A percentile compares a stretch with the other conserved stretches of the same genome.
These are phyloP conservation scores for Westerdykella aurantiaca DNA, from an alignment of 2,329 filamentous ascomycete species.

Conservation along the genomic window DNA sequence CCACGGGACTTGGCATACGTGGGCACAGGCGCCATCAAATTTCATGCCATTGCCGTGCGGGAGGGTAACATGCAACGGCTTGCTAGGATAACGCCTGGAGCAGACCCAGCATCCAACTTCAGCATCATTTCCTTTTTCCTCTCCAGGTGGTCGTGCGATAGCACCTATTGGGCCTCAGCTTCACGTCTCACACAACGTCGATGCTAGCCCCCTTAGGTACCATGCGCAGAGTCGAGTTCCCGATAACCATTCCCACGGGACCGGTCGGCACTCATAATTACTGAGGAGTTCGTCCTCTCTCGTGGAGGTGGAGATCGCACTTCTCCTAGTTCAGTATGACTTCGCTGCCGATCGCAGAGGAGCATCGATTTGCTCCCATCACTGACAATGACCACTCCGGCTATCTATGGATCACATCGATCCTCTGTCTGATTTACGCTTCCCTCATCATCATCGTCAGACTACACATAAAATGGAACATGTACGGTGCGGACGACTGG, in stretches of 20 bases:
- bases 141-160: not conserved
- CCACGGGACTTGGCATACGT: no score
- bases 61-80: no score
- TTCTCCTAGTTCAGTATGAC: not conserved
- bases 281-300: not conserved
- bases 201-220: not conserved
- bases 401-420: slow-evolving; percentile 8
- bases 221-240: not conserved
- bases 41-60: no score
- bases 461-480: slow-evolving; percentile 15
- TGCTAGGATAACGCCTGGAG: no score
- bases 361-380: slow-evolving; percentile 10
- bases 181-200: not conserved
- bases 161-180: not conserved
- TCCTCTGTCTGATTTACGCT: slow-evolving; percentile 12
- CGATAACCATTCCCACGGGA: not conserved
- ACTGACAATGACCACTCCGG: slow-evolving; percentile 9
- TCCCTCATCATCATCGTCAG: slow-evolving; percentile 10
- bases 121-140: not conserved
- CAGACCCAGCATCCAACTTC: no score
- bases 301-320: not conserved
- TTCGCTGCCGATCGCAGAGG: slow-evolving; percentile 1
- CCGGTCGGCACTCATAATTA: not conserved
- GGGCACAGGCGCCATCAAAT: no score
- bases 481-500: slow-evolving; percentile 12